These are phyloP conservation scores for Delitschia confertaspora DNA, from an alignment of 495 filamentous ascomycete species.

Conservation along the genomic window DNA sequence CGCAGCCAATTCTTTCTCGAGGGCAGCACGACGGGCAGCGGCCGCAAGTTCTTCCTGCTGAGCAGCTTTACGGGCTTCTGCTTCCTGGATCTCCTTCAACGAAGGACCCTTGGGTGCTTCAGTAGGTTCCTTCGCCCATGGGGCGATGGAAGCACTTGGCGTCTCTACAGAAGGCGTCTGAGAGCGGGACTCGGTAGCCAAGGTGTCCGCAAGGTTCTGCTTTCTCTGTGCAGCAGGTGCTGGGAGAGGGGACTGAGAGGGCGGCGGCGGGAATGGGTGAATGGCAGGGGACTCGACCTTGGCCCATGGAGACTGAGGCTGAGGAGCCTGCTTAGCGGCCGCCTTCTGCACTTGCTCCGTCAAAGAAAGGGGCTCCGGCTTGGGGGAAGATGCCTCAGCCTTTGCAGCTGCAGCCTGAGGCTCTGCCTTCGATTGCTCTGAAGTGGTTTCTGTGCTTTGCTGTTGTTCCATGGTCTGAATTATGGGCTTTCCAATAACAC, in stretches of 20 bases:
- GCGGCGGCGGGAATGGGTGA: conserved; percentile 69
- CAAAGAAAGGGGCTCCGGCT: conserved; percentile 48
- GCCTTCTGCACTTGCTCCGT: conserved; percentile 87
- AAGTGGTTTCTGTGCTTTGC: conserved; percentile 18
- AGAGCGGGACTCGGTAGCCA: conserved; percentile 64
- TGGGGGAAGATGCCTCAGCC: conserved; percentile 4
- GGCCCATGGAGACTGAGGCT: conserved; percentile 50
- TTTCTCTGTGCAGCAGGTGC: conserved; percentile 81
- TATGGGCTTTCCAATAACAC: conserved; percentile 26
- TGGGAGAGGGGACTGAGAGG: conserved; percentile 68
- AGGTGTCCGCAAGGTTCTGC: conserved; percentile 73
- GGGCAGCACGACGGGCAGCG: conserved; percentile 63
- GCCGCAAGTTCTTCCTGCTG: conserved; percentile 77
- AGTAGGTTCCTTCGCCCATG: conserved; percentile 81
- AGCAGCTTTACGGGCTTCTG: conserved; percentile 88
- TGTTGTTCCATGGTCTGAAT: conserved; percentile 9
- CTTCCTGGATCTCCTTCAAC: conserved; percentile 92
- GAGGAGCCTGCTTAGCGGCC: conserved; percentile 54
- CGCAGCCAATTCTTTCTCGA: conserved; percentile 73
- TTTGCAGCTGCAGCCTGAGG: conserved; percentile 1
- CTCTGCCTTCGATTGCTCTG: conserved; percentile 13
- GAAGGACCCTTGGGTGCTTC: conserved; percentile 81
- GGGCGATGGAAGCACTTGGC: conserved; percentile 54
- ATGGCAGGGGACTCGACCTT: conserved; percentile 52
- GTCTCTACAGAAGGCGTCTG: conserved; percentile 53